Evolutionary conservation across 1,284 basidiomycete genomes (phyloP), one percentile per base, ranked within the genome.

Genomic region (Trichosporon ovoides): DNA sequence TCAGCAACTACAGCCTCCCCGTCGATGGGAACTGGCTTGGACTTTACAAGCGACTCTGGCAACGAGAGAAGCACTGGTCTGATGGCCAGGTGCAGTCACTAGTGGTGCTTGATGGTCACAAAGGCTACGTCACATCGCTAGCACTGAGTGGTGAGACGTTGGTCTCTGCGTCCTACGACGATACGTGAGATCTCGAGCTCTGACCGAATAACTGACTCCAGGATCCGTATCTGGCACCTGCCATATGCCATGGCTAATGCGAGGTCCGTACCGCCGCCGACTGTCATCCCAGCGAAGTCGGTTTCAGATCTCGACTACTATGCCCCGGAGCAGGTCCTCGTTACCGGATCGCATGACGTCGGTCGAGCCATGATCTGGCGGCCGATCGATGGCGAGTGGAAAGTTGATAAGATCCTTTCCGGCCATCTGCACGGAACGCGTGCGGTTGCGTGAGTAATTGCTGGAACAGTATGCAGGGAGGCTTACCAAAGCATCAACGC

Each of bases 301-400:
- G 89, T 93, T 48, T 89, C 89, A 57, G 94, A 91, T 74, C 84
- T 95, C 38, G 91, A 94, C 72, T 94, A 89, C 74, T 78, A 91
- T 60, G 83, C 85, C 0, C 87, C 89, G 48, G 88, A 91, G 76
- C 86, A 89, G 80, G 87, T 94, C 2, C 87, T 95, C 60, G 91
- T 91, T 11, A 89, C 90, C 20, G 92, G 92, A 0, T 91, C 92
- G 74, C 91, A 94, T 65, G 92, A 95, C 68, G 87, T 93, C 54
- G 92, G 91, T 83, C 87, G 76, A 20, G 85, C 77, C 9, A 88
- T 90, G 64, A 80, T 92, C 14, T 91, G 86, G 79, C 88, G 86
- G 11, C 87, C 86, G 2, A 76, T 88, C 19, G 90, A 87, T 0
- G 56, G 61, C 33, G 62, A 60, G 18, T 92, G 88, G 77, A 84